Conservation (phyloP, 1,284 basidiomycete genomes). For the Trichosporon asahii region DNA sequence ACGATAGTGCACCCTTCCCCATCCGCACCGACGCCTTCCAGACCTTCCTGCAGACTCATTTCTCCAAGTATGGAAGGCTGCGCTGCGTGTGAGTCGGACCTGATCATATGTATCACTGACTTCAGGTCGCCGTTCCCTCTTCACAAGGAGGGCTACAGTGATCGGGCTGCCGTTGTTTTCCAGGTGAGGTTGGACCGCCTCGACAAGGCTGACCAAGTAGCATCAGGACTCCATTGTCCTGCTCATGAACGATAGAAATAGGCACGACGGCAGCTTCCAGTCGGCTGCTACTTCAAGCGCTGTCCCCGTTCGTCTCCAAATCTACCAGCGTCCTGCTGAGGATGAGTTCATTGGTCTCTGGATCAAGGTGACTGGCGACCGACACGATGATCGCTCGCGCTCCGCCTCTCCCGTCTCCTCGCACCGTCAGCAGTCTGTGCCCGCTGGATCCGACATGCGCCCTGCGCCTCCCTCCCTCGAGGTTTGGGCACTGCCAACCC, state of each 20-base stretch:
- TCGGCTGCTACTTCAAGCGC: conserved; percentile 3
- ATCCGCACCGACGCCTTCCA: conserved; percentile 23
- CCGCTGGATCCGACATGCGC: background rate
- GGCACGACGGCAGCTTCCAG: conserved; percentile 14
- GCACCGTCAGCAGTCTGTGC: background rate
- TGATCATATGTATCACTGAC: background rate
- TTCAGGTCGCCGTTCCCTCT: background rate
- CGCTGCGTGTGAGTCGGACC: conserved; percentile 28
- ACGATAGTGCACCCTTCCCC: conserved; percentile 31
- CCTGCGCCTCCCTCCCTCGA: background rate
- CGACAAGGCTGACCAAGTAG: conserved; percentile 20
- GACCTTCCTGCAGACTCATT: conserved; percentile 29
- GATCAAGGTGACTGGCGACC: conserved; percentile 31
- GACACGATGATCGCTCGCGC: conserved; percentile 27
- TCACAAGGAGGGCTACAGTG: background rate
- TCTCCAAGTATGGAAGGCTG: conserved; percentile 32
- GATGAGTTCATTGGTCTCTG: conserved; percentile 23
- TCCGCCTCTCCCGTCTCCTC: conserved; percentile 18
- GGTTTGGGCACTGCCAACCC: background rate
- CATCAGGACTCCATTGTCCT: conserved; percentile 16
- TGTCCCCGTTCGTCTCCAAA: conserved; percentile 19
- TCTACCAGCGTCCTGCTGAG: conserved; percentile 15
- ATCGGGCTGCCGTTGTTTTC: conserved; percentile 36
- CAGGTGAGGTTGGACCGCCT: conserved; percentile 22
- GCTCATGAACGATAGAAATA: conserved; percentile 29